Evolutionary conservation across 805 yeast species (phyloP).

Genomic region (Saturnispora hagleri): DNA sequence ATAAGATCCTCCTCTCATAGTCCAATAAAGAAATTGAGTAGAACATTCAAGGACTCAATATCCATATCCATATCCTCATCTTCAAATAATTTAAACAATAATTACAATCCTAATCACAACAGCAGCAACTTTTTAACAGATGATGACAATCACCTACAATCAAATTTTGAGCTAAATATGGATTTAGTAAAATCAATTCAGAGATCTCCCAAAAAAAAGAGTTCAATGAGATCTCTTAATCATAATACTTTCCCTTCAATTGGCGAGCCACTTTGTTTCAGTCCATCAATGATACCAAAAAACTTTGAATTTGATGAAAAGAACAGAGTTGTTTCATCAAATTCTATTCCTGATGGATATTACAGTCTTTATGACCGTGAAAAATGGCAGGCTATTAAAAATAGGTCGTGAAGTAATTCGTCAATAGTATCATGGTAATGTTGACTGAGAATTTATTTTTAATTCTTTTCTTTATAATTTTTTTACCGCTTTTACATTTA

Average conservation of each 20-base stretch:
- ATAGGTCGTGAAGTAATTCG: slow-evolving; percentile 8
- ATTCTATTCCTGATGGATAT: slow-evolving; percentile 45
- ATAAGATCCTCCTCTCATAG: slow-evolving; percentile 1
- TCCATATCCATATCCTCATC: background rate
- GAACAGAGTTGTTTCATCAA: slow-evolving; percentile 21
- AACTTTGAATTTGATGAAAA: slow-evolving; percentile 6
- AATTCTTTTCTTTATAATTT: no score
- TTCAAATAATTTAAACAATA: background rate
- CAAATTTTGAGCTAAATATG: slow-evolving; percentile 20
- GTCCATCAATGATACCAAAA: background rate
- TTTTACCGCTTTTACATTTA: background rate
- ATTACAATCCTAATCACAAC: background rate
- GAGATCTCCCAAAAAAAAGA: slow-evolving; percentile 19
- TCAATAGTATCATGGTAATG: background rate
- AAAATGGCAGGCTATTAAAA: slow-evolving; percentile 49
- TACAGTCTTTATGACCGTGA: slow-evolving; percentile 59
- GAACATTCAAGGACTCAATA: background rate
- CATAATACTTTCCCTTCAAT: background rate
- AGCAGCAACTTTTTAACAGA: background rate
- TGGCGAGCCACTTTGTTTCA: slow-evolving; percentile 1
- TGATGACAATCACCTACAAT: background rate
- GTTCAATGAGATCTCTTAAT: slow-evolving; percentile 5
- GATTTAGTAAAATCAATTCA: slow-evolving; percentile 22
- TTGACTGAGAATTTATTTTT: no score
- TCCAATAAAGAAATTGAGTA: slow-evolving; percentile 5